phyloP scores from a whole-genome alignment of 176 grass and related monocot species.

The Paspalum notatum region DNA sequence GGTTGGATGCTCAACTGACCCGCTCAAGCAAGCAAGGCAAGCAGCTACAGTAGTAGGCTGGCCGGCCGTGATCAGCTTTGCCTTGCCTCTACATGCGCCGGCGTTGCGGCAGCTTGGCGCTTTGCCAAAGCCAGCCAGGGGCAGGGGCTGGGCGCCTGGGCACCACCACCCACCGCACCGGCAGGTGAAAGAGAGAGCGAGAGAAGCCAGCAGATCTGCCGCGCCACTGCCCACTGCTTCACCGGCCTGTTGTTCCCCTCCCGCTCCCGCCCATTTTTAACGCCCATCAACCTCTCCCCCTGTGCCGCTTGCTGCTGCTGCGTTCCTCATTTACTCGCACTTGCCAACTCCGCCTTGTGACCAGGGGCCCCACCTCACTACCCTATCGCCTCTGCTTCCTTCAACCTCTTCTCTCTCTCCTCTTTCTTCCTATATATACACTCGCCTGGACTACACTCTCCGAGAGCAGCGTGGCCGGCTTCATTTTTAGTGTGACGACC shows the following conservation, averaged over 20 bases:
- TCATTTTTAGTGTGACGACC: not conserved
- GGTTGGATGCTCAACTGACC: not conserved
- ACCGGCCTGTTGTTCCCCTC: not conserved
- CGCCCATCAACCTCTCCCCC: not conserved
- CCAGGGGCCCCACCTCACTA: not conserved
- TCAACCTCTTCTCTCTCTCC: not conserved
- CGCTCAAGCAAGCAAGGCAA: not conserved
- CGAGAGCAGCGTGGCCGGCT: not conserved
- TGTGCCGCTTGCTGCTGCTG: not conserved
- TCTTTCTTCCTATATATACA: not conserved
- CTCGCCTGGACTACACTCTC: not conserved
- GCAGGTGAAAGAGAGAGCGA: no score
- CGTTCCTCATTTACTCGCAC: slow-evolving; percentile 34
- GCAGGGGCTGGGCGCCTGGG: no score
- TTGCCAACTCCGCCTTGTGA: slow-evolving; percentile 22
- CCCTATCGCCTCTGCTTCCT: not conserved
- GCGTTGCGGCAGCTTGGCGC: slow-evolving; percentile 3
- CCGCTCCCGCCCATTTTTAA: not conserved
- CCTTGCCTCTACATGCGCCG: not conserved
- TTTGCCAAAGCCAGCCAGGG: slow-evolving; percentile 32
- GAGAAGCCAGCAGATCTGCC: no score
- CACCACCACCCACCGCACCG: not conserved
- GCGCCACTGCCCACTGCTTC: no score
- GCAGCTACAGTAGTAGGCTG: no score
- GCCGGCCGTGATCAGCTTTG: not conserved